Conservation (phyloP, 805 yeast species). For the Myxozyma geophila region DNA sequence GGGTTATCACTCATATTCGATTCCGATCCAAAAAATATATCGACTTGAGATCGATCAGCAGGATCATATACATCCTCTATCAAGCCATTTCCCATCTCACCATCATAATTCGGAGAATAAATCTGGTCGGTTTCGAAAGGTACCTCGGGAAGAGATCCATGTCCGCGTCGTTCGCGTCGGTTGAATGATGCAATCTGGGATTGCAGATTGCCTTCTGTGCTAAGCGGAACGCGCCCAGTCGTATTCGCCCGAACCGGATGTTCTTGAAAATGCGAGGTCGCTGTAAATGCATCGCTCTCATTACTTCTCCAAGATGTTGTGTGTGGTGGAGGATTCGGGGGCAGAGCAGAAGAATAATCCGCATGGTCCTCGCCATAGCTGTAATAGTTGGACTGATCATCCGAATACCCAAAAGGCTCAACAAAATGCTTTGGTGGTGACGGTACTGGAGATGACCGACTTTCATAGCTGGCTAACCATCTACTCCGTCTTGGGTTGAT, state of each 20-base stretch:
- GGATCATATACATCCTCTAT: conserved; percentile 2
- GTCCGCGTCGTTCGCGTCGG: background rate
- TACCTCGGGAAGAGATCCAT: conserved; percentile 8
- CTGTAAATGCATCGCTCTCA: background rate
- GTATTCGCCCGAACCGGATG: conserved; percentile 23
- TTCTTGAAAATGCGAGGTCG: background rate
- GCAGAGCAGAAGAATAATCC: background rate
- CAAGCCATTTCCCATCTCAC: background rate
- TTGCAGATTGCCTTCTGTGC: conserved; percentile 7
- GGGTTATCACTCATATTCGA: background rate
- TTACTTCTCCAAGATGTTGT: background rate
- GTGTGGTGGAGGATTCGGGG: conserved; percentile 12
- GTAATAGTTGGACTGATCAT: background rate
- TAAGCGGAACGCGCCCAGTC: conserved; percentile 18
- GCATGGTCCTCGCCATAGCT: background rate
- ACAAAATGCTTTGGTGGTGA: conserved; percentile 9
- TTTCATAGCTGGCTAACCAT: background rate
- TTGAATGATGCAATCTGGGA: background rate
- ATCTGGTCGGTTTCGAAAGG: background rate
- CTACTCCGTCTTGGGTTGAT: background rate
- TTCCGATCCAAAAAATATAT: background rate
- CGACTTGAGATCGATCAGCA: conserved; percentile 3
- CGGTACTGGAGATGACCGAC: background rate
- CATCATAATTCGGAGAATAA: background rate
- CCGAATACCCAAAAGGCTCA: background rate